Conservation (phyloP, 768 basidiomycete genomes). For the Pisolithus tinctorius region DNA sequence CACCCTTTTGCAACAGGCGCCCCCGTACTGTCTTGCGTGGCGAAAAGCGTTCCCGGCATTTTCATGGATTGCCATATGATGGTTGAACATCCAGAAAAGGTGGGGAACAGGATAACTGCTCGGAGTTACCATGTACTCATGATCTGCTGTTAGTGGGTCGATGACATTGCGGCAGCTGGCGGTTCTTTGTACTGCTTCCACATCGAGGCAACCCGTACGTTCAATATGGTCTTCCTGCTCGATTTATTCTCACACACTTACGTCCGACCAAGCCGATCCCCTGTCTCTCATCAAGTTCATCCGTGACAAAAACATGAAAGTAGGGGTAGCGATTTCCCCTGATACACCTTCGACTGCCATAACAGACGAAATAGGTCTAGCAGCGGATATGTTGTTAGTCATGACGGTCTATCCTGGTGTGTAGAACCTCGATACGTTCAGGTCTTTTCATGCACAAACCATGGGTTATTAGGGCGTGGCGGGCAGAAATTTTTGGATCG, state of each 20-base stretch:
- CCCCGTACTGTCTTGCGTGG: slow-evolving; percentile 79
- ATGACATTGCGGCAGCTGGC: slow-evolving; percentile 93
- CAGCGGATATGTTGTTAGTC: slow-evolving; percentile 92
- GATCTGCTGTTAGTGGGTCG: slow-evolving; percentile 67
- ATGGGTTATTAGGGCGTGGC: slow-evolving; percentile 56
- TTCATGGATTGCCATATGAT: slow-evolving; percentile 99
- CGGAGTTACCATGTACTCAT: neutral
- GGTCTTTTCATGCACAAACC: neutral
- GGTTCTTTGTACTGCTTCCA: slow-evolving; percentile 96
- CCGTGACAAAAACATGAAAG: slow-evolving; percentile 81
- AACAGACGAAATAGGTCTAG: slow-evolving; percentile 74
- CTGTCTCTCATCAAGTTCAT: slow-evolving; percentile 74
- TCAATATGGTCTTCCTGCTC: neutral
- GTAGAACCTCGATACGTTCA: neutral
- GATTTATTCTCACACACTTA: slow-evolving; percentile 9
- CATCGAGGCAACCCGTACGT: slow-evolving; percentile 83
- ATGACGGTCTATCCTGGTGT: slow-evolving; percentile 96
- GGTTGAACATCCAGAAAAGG: slow-evolving; percentile 91
- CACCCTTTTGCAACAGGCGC: slow-evolving; percentile 47
- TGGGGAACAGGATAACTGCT: slow-evolving; percentile 19
- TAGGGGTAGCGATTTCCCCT: slow-evolving; percentile 94
- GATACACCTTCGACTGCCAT: slow-evolving; percentile 87
- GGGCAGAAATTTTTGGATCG: slow-evolving; percentile 95
- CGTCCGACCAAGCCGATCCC: slow-evolving; percentile 49
- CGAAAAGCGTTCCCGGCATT: slow-evolving; percentile 84